A percentile compares a stretch with the other conserved stretches of the same genome.
Evolutionary conservation across 371 early-diverging fungal species (phyloP).

Genomic region (Mucor plumbeus): DNA sequence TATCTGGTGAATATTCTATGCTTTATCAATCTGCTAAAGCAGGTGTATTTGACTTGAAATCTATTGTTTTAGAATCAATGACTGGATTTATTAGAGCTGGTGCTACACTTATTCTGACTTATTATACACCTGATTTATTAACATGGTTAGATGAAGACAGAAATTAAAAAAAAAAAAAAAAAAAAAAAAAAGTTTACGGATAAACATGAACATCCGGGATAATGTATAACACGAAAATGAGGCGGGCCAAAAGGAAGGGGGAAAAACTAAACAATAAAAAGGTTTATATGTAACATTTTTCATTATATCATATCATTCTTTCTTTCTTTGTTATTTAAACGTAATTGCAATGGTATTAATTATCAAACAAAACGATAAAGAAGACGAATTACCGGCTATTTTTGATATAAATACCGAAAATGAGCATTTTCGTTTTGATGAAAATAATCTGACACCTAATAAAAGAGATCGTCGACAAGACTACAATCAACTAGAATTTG

Average conservation of each 20-base stretch:
- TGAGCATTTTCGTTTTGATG: neutral
- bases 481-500: neutral
- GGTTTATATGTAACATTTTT: neutral
- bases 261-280: neutral
- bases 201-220: slow-evolving; percentile 19
- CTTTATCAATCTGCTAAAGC: slow-evolving; percentile 88
- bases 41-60: slow-evolving; percentile 85
- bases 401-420: slow-evolving; percentile 4
- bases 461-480: neutral
- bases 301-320: neutral
- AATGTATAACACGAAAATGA: slow-evolving; percentile 8
- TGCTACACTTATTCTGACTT: slow-evolving; percentile 90
- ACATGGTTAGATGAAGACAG: slow-evolving; percentile 80
- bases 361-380: neutral
- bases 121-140: slow-evolving; percentile 91
- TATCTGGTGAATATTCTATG: slow-evolving; percentile 96
- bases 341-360: neutral
- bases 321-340: slow-evolving; percentile 5
- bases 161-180: no score
- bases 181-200: slow-evolving; percentile 17
- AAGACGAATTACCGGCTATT: neutral
- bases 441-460: neutral
- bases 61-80: slow-evolving; percentile 87
- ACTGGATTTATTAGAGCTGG: slow-evolving; percentile 89
- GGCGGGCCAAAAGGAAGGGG: neutral